phyloP scores from a whole-genome alignment of 371 early-diverging fungal genomes.

The Choanephora cucurbitarum region DNA sequence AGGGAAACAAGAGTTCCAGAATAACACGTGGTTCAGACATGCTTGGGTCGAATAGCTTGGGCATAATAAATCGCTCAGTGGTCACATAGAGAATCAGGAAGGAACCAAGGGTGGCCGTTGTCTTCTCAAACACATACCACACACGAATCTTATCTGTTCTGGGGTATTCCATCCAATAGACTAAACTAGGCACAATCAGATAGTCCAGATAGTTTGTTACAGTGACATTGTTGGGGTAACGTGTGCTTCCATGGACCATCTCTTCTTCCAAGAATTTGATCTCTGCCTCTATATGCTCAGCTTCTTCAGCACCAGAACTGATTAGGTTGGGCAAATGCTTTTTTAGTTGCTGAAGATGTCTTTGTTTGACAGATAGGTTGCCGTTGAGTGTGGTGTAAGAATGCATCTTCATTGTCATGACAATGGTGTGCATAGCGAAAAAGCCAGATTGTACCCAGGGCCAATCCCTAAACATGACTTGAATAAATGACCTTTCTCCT shows the following conservation, averaged over 20 bases:
- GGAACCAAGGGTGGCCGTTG: conserved; percentile 78
- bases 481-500: conserved; percentile 1
- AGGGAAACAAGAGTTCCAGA: conserved; percentile 79
- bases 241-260: conserved; percentile 54
- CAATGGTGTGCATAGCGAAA: conserved; percentile 85
- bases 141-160: conserved; percentile 86
- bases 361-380: conserved; percentile 59
- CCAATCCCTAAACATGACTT: conserved; percentile 73
- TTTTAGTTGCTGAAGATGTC: conserved; percentile 41
- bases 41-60: conserved; percentile 69
- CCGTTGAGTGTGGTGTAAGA: conserved; percentile 83
- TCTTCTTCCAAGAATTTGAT: conserved; percentile 64
- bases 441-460: conserved; percentile 91
- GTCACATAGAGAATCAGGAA: conserved; percentile 82
- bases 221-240: conserved; percentile 85
- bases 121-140: conserved; percentile 85
- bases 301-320: conserved; percentile 15
- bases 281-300: conserved; percentile 44
- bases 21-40: conserved; percentile 60
- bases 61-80: conserved; percentile 85
- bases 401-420: conserved; percentile 95
- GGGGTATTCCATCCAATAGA: conserved; percentile 95
- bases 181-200: conserved; percentile 85
- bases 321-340: conserved; percentile 33
- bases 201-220: conserved; percentile 86